Conservation (phyloP, 768 basidiomycete species). For the Russula brevipes region DNA sequence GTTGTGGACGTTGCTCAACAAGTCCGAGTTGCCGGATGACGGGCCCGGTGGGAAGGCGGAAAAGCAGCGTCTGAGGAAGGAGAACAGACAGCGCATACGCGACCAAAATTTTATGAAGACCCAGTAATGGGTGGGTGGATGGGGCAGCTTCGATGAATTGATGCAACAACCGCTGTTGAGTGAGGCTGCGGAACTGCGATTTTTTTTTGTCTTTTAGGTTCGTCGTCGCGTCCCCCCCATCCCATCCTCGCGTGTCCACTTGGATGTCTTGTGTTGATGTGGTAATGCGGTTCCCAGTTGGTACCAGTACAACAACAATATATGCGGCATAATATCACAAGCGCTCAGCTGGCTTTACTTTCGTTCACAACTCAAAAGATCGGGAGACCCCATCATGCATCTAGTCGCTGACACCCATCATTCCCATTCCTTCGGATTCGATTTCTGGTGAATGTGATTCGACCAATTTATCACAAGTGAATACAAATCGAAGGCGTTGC, state of each 20-base stretch:
- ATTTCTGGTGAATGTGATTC: neutral
- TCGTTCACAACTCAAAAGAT: neutral
- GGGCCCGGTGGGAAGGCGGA: conserved; percentile 67
- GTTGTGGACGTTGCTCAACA: conserved; percentile 72
- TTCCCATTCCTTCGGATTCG: neutral
- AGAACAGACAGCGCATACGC: conserved; percentile 66
- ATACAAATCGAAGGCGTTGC: neutral
- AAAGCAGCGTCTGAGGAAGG: conserved; percentile 47
- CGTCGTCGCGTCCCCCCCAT: neutral
- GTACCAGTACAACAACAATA: conserved; percentile 3
- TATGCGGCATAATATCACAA: neutral
- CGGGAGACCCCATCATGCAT: neutral
- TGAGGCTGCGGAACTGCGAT: neutral
- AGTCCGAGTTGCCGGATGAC: conserved; percentile 58
- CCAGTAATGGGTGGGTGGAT: conserved; percentile 43
- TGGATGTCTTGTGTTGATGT: neutral
- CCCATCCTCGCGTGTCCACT: neutral
- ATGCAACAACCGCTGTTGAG: too few relatives aligned
- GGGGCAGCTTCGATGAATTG: too few relatives aligned
- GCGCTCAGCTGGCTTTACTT: neutral
- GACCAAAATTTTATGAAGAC: conserved; percentile 84
- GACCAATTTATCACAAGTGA: neutral
- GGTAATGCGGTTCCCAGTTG: neutral
- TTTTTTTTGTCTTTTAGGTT: neutral
- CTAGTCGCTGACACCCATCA: neutral